Evolutionary conservation across 768 basidiomycete genomes (phyloP).

Genomic region (Exsudoporus frostii): DNA sequence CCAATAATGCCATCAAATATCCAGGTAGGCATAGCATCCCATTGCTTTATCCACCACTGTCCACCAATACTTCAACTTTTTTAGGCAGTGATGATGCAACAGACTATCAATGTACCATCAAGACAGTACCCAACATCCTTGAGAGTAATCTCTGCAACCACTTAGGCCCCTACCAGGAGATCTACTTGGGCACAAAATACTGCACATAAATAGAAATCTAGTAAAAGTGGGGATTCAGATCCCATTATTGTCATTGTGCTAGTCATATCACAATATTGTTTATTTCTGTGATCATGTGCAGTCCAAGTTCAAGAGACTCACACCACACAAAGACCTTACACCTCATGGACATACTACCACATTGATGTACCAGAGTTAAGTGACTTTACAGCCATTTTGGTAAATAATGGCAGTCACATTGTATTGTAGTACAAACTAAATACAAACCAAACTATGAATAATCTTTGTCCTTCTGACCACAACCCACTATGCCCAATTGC

Average conservation of each 20-base stretch:
- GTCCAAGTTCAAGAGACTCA: neutral
- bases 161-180: conserved; percentile 56
- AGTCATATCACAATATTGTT: neutral
- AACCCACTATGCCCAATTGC: too few relatives aligned
- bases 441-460: too few relatives aligned
- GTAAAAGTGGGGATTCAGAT: neutral
- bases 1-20: conserved; percentile 38
- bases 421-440: too few relatives aligned
- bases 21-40: conserved; percentile 30
- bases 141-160: conserved; percentile 52
- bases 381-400: too few relatives aligned
- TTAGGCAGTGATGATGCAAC: conserved; percentile 53
- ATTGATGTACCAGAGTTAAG: neutral
- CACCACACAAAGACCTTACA: neutral
- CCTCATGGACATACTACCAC: neutral
- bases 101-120: conserved; percentile 51
- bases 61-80: neutral
- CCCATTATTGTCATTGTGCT: conserved; percentile 6
- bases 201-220: conserved; percentile 23
- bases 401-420: too few relatives aligned
- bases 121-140: conserved; percentile 52
- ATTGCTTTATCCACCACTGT: neutral
- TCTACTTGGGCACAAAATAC: conserved; percentile 50
- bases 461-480: too few relatives aligned
- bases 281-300: too few relatives aligned